Conservation (phyloP, 306 rosid species). For the Spatholobus suberectus region DNA sequence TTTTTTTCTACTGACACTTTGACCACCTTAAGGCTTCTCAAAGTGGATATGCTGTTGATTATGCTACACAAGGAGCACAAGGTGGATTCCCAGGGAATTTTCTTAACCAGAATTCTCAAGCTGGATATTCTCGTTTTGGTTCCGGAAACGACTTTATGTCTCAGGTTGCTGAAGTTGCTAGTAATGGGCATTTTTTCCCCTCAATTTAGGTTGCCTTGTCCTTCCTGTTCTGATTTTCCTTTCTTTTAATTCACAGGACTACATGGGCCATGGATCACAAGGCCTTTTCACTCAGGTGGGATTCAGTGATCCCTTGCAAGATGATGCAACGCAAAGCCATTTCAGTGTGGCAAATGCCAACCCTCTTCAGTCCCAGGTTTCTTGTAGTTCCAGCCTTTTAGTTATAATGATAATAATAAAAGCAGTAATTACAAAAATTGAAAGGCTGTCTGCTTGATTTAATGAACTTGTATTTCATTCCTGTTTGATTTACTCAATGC, state of each 20-base stretch:
- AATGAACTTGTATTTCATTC: constrained; percentile 12
- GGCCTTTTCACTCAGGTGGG: constrained; percentile 95
- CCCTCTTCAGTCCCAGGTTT: constrained; percentile 98
- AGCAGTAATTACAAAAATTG: background rate
- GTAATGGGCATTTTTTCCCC: background rate
- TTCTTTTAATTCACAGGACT: constrained; percentile 65
- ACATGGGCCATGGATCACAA: constrained; percentile 93
- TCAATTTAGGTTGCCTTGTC: background rate
- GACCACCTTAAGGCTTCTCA: constrained; percentile 76
- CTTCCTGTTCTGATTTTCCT: constrained; percentile 21
- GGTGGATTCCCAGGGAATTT: constrained; percentile 95
- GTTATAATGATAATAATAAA: background rate
- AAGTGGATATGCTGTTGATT: constrained; percentile 94
- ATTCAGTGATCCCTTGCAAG: constrained; percentile 89
- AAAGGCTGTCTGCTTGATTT: constrained; percentile 10
- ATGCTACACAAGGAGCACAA: constrained; percentile 92
- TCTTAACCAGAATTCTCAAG: constrained; percentile 91
- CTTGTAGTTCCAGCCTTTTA: constrained; percentile 18
- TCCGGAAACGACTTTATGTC: constrained; percentile 97
- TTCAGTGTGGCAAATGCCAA: constrained; percentile 78
- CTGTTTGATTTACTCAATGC: background rate
- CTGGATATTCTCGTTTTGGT: constrained; percentile 95
- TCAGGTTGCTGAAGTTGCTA: constrained; percentile 64
- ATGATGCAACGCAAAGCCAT: constrained; percentile 85
- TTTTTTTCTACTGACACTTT: constrained; percentile 32